Conservation (phyloP, 1,139 yeast genomes). For the Scheffersomyces illinoinensis region DNA sequence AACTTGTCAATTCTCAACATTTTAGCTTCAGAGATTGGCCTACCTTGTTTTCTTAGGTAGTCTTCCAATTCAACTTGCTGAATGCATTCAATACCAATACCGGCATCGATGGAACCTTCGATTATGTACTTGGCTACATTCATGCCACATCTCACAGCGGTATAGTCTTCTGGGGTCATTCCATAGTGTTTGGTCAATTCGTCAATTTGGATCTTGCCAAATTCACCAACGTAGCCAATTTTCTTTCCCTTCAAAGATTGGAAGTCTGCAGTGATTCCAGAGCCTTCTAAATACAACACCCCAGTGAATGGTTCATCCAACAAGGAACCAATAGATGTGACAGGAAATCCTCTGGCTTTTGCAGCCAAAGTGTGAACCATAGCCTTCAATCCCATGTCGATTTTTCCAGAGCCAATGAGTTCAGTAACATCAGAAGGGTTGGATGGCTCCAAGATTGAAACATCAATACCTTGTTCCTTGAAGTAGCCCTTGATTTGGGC, state of each 20-base stretch:
- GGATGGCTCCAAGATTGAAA: conserved; percentile 57
- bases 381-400: conserved; percentile 61
- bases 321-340: conserved; percentile 55
- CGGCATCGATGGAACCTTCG: conserved; percentile 58
- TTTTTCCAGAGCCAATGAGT: conserved; percentile 55
- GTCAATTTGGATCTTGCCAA: conserved; percentile 59
- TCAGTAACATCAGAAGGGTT: conserved; percentile 63
- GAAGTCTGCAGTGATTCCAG: conserved; percentile 54
- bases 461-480: conserved; percentile 50
- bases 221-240: conserved; percentile 61
- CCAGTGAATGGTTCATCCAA: conserved; percentile 63
- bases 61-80: conserved; percentile 61
- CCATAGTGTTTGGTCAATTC: conserved; percentile 57
- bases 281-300: conserved; percentile 50
- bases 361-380: conserved; percentile 65
- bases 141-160: conserved; percentile 65
- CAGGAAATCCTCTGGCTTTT: conserved; percentile 59
- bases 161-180: conserved; percentile 55
- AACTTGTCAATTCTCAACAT: conserved; percentile 59
- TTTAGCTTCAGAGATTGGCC: conserved; percentile 48
- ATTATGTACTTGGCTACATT: conserved; percentile 57
- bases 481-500: conserved; percentile 55
- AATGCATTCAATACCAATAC: conserved; percentile 60
- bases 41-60: conserved; percentile 45
- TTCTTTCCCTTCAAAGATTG: conserved; percentile 52